Base-by-base conservation (phyloP, 2,329 filamentous ascomycete genomes). In the Aspergillus persii region DNA sequence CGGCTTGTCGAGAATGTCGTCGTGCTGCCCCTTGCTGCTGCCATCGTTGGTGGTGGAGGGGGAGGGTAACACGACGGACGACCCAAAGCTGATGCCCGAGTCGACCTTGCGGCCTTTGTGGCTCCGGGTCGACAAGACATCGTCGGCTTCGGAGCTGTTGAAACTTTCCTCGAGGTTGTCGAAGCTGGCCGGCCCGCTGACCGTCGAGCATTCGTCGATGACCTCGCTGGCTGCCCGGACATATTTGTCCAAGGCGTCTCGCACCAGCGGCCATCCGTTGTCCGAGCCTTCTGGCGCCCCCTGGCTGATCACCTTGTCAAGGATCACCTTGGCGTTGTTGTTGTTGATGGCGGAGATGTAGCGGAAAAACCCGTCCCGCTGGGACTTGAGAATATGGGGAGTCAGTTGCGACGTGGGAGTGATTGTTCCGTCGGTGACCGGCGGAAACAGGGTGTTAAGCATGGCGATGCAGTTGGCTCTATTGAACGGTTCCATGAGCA, bases 391-490 rank as follows among this genome's bases (percentile, higher is more conserved):
- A 6, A 82, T 78, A 29, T 79, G 71, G 3, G 76, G 71, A 8
- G 81, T 84, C 59, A 88, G 71, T 54, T 83, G 79, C 30, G 79
- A 74, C 8, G 83, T 84, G 4, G 82, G 83, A 48, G 77, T 77
- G 15, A 67, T 66, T 50, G 74, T 73, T 26, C 74, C 71, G 11
- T 74, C 71, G 48, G 78, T 77, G 47, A 82, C 77, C 2, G 86
- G 85, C 7, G 86, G 86, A 63, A 88, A 85, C 31, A 89, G 77
- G 8, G 86, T 89, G 74, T 89, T 89, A 53, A 89, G 81, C 81
- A 89, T 86, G 55, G 85, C 86, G 63, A 88, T 79, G 68, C 86
- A 87, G 69, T 88, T 88, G 66, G 83, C 80, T 71, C 86, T 87
- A 76, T 85, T 85, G 73, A 86, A 87, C 0, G 85, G 85, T 33